Percentiles rank a stretch among this genome's conserved stretches.
Evolutionary conservation across 805 yeast genomes (phyloP).

Genomic region (Pichia sporocuriosa): DNA sequence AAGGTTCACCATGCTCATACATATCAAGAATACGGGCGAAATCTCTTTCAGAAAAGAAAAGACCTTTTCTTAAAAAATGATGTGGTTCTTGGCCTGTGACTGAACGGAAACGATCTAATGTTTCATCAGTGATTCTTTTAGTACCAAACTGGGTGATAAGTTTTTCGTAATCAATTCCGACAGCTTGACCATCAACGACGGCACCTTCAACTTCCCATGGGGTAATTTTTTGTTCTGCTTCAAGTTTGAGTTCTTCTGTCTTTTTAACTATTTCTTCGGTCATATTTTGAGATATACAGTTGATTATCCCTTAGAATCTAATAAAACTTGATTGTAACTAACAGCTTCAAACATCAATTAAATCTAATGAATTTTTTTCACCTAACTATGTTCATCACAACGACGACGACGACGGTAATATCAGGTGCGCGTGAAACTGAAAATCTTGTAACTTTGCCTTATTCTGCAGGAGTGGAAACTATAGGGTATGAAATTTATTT

Average conservation of each 20-base stretch:
- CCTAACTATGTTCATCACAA: too few relatives aligned
- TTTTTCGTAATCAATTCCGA: constrained; percentile 87
- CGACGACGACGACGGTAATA: too few relatives aligned
- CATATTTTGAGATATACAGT: constrained; percentile 3
- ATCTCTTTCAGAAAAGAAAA: constrained; percentile 89
- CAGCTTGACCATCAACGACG: constrained; percentile 88
- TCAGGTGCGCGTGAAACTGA: too few relatives aligned
- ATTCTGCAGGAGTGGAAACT: too few relatives aligned
- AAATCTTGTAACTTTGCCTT: too few relatives aligned
- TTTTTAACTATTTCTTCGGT: constrained; percentile 12
- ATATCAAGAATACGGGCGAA: constrained; percentile 70
- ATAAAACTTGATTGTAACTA: neutral
- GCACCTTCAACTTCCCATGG: constrained; percentile 99
- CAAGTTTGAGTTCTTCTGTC: constrained; percentile 19
- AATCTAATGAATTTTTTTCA: too few relatives aligned
- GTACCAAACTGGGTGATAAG: constrained; percentile 87
- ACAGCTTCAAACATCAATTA: too few relatives aligned
- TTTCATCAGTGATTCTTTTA: constrained; percentile 56
- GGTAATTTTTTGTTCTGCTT: constrained; percentile 56
- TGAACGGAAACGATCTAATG: constrained; percentile 63
- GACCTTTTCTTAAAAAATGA: constrained; percentile 81
- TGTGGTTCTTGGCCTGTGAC: constrained; percentile 93
- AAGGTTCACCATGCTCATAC: constrained; percentile 92
- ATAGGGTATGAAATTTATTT: too few relatives aligned
- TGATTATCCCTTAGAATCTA: neutral